phyloP scores from a whole-genome alignment of 2,329 filamentous ascomycete species.

The Sarocladium oryzae region DNA sequence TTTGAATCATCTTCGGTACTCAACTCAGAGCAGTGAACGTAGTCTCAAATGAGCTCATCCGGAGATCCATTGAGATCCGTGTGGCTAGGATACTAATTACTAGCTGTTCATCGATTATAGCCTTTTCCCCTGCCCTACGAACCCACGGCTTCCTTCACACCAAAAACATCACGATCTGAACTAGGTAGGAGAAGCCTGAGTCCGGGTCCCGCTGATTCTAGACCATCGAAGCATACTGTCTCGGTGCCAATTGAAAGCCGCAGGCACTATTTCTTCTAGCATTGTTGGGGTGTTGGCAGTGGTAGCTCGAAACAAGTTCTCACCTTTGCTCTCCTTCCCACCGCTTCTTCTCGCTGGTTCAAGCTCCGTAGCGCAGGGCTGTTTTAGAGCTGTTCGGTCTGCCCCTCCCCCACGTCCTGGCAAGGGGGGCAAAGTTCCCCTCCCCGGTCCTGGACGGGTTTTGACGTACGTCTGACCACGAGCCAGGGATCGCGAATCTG shows the following conservation, averaged over 20 bases:
- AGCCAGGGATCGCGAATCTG: constrained; percentile 2
- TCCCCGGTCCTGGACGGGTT: neutral
- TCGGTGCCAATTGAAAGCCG: neutral
- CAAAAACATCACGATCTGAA: neutral
- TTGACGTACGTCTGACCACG: neutral
- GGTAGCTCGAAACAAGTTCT: neutral
- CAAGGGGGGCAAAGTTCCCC: neutral
- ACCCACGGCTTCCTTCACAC: neutral
- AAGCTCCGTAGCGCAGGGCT: neutral
- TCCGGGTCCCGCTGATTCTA: neutral
- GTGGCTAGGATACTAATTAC: too few relatives aligned
- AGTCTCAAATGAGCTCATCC: too few relatives aligned
- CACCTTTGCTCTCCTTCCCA: neutral
- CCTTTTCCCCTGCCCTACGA: too few relatives aligned
- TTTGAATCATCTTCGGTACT: too few relatives aligned
- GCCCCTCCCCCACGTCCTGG: constrained; percentile 8
- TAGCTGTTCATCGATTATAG: too few relatives aligned
- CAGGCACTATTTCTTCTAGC: neutral
- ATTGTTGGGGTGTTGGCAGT: neutral
- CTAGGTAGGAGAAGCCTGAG: neutral
- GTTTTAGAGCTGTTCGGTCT: neutral
- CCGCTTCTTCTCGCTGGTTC: neutral
- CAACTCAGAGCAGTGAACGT: too few relatives aligned
- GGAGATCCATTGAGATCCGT: too few relatives aligned
- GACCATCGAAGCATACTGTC: neutral